These are phyloP conservation scores for Catharanthus roseus DNA, from an alignment of 257 asterid species.

Conservation along the genomic window DNA sequence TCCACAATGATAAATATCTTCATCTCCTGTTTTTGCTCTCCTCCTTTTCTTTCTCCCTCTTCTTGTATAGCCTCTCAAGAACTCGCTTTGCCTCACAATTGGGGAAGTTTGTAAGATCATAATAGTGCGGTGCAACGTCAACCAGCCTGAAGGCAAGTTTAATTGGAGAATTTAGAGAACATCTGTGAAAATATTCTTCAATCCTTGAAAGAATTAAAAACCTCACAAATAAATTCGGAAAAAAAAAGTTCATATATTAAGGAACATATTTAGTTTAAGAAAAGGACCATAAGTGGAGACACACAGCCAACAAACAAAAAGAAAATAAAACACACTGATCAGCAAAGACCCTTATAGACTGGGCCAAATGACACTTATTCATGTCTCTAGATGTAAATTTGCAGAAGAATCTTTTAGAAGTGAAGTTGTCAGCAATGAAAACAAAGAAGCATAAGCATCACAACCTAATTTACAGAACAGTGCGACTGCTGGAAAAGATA, in stretches of 20 bases:
- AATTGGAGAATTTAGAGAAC: background rate
- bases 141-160: constrained; percentile 55
- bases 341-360: background rate
- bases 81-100: constrained; percentile 86
- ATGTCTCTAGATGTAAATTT: background rate
- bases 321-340: background rate
- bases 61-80: constrained; percentile 70
- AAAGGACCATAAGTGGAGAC: background rate
- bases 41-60: constrained; percentile 57
- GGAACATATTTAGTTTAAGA: background rate
- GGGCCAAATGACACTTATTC: background rate
- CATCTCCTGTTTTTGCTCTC: constrained; percentile 56
- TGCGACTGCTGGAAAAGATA: background rate
- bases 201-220: background rate
- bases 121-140: constrained; percentile 87
- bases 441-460: no score
- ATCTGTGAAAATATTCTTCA: background rate
- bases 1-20: constrained; percentile 1
- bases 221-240: background rate
- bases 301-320: background rate
- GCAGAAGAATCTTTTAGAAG: background rate
- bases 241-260: background rate
- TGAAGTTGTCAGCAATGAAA: background rate
- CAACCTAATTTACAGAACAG: no score
- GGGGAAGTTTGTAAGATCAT: constrained; percentile 77